Evolutionary conservation across 2,329 filamentous ascomycete species (phyloP).

Genomic region (Phialophora chinensis): DNA sequence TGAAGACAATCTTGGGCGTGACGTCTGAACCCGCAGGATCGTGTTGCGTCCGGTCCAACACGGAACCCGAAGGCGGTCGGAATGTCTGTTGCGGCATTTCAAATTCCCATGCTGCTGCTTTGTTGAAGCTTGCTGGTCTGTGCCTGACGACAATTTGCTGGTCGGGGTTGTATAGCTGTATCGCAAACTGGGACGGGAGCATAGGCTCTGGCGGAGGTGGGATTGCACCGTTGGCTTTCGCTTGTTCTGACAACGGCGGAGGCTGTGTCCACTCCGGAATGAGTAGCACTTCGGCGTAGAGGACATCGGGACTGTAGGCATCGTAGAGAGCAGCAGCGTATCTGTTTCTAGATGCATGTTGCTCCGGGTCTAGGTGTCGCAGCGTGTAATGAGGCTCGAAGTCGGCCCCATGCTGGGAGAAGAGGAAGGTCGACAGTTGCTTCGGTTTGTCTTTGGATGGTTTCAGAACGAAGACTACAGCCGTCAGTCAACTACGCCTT

Average conservation of each 20-base stretch:
- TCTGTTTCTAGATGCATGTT: slow-evolving; percentile 74
- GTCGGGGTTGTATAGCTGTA: slow-evolving; percentile 94
- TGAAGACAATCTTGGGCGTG: slow-evolving; percentile 79
- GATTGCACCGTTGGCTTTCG: slow-evolving; percentile 71
- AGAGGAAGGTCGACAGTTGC: slow-evolving; percentile 49
- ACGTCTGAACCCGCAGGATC: slow-evolving; percentile 62
- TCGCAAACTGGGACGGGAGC: slow-evolving; percentile 76
- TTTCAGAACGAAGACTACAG: slow-evolving; percentile 65
- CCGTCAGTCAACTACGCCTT: slow-evolving; percentile 24
- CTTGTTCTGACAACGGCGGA: slow-evolving; percentile 78
- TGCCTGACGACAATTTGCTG: slow-evolving; percentile 73
- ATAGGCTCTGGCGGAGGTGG: slow-evolving; percentile 71
- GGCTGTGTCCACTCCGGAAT: slow-evolving; percentile 86
- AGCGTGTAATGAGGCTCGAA: slow-evolving; percentile 81
- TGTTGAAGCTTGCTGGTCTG: slow-evolving; percentile 78
- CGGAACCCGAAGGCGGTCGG: slow-evolving; percentile 75
- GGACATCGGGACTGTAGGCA: slow-evolving; percentile 75
- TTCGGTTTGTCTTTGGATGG: slow-evolving; percentile 54
- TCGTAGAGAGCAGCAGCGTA: slow-evolving; percentile 89
- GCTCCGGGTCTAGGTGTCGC: slow-evolving; percentile 73
- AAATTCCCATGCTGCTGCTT: slow-evolving; percentile 84
- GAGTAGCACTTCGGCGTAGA: slow-evolving; percentile 86
- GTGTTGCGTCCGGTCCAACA: slow-evolving; percentile 73
- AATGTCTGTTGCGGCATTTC: slow-evolving; percentile 88
- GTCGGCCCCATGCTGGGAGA: slow-evolving; percentile 77